Conservation (phyloP, 2,329 filamentous ascomycete species). For the Xylariales sp. region DNA sequence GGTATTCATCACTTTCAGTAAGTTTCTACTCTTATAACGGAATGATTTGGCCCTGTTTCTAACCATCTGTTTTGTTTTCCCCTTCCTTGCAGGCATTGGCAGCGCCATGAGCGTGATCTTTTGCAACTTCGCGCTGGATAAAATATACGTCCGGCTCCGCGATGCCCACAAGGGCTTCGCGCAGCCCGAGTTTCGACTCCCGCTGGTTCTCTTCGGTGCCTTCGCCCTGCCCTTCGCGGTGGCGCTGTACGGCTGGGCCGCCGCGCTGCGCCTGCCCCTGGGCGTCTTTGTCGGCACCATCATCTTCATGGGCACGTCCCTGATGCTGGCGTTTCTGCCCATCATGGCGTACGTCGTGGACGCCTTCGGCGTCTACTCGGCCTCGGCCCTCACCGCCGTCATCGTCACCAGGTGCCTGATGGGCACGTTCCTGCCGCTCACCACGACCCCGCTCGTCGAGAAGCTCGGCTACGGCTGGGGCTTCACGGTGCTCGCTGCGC, state of each 20-base stretch:
- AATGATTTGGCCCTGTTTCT: background rate
- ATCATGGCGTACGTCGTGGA: slow-evolving; percentile 54
- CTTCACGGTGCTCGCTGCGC: slow-evolving; percentile 37
- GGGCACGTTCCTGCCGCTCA: slow-evolving; percentile 53
- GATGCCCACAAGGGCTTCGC: slow-evolving; percentile 32
- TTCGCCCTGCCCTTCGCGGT: slow-evolving; percentile 41
- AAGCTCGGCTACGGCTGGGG: slow-evolving; percentile 48
- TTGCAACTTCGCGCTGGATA: slow-evolving; percentile 47
- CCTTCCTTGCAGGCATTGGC: slow-evolving; percentile 43
- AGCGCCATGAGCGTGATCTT: slow-evolving; percentile 41
- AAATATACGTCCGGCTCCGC: slow-evolving; percentile 46
- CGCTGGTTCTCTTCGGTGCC: slow-evolving; percentile 42
- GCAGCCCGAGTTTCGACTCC: slow-evolving; percentile 51
- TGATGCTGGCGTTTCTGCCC: slow-evolving; percentile 44
- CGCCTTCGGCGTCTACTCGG: slow-evolving; percentile 50
- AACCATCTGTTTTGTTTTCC: no score
- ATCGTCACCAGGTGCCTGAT: slow-evolving; percentile 52
- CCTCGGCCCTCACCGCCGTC: slow-evolving; percentile 52
- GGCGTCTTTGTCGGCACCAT: slow-evolving; percentile 37
- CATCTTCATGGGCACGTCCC: slow-evolving; percentile 37
- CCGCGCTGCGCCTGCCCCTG: slow-evolving; percentile 37
- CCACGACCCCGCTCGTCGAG: slow-evolving; percentile 41
- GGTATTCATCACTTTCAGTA: slow-evolving; percentile 52
- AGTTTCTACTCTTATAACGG: slow-evolving; percentile 16
- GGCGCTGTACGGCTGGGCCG: slow-evolving; percentile 46